Evolutionary conservation across 2,329 filamentous ascomycete genomes (phyloP).

Genomic region (Sarocladiaceae sp.): DNA sequence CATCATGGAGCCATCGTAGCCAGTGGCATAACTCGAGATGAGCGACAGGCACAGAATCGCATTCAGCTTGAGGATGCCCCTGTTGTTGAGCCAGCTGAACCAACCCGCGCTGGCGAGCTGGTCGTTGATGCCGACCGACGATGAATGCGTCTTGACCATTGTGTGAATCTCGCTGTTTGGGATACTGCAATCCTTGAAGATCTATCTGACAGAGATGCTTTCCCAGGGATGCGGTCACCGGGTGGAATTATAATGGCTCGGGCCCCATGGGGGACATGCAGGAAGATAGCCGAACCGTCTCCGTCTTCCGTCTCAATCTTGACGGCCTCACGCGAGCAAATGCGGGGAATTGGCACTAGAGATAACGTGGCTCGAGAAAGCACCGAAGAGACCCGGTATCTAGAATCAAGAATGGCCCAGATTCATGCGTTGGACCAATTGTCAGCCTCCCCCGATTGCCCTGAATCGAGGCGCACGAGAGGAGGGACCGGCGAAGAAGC

Average conservation of each 20-base stretch:
- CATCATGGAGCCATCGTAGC: slow-evolving; percentile 31
- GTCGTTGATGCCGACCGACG: slow-evolving; percentile 6
- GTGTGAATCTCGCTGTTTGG: background rate
- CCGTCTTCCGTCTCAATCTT: no score
- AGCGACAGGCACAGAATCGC: slow-evolving; percentile 9
- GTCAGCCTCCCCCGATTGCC: background rate
- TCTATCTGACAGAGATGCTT: no score
- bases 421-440: background rate
- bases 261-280: background rate
- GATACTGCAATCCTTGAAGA: no score
- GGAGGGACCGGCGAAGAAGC: background rate
- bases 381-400: background rate
- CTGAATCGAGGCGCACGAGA: background rate
- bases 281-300: background rate
- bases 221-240: background rate
- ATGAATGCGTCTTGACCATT: slow-evolving; percentile 2
- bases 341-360: background rate
- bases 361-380: background rate
- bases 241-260: background rate
- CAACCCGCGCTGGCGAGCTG: slow-evolving; percentile 2
- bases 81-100: slow-evolving; percentile 9
- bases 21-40: slow-evolving; percentile 11
- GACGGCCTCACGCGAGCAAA: background rate
- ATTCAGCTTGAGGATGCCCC: slow-evolving; percentile 10
- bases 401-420: background rate